These are phyloP conservation scores for Penicillium goetzii DNA, from an alignment of 495 filamentous ascomycete genomes.

Conservation along the genomic window DNA sequence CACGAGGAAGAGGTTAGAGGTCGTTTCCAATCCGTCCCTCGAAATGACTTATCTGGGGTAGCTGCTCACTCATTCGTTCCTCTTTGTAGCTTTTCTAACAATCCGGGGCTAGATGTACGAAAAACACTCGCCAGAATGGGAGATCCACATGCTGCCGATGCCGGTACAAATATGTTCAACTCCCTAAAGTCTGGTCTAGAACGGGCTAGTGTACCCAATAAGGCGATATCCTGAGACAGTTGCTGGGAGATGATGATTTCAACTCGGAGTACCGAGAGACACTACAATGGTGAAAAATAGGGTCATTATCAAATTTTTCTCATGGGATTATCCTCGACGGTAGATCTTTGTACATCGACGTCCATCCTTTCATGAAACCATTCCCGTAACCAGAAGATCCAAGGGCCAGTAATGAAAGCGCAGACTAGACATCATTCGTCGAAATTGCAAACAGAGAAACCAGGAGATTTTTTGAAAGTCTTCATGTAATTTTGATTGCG, in stretches of 20 bases:
- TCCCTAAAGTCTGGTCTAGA: too few relatives aligned
- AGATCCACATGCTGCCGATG: too few relatives aligned
- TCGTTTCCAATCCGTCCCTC: too few relatives aligned
- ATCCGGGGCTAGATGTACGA: too few relatives aligned
- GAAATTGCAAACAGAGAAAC: conserved; percentile 1
- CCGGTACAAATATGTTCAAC: too few relatives aligned
- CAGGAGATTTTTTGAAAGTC: conserved; percentile 34
- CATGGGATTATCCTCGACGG: conserved; percentile 2
- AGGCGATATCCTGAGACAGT: background rate
- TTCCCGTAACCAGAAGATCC: background rate
- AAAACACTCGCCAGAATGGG: too few relatives aligned
- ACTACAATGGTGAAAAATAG: background rate
- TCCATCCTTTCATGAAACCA: background rate
- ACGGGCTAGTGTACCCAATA: too few relatives aligned
- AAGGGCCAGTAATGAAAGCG: background rate
- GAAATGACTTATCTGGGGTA: too few relatives aligned
- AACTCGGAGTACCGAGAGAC: background rate
- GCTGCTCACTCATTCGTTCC: too few relatives aligned
- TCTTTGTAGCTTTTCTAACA: too few relatives aligned
- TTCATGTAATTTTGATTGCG: conserved; percentile 51
- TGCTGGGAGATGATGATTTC: background rate
- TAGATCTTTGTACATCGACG: conserved; percentile 9
- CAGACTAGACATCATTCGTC: conserved; percentile 10
- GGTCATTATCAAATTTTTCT: conserved; percentile 12
- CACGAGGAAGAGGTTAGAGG: too few relatives aligned